Conservation (phyloP, 2,329 filamentous ascomycete species). For the Magnaporthiopsis incrustans region DNA sequence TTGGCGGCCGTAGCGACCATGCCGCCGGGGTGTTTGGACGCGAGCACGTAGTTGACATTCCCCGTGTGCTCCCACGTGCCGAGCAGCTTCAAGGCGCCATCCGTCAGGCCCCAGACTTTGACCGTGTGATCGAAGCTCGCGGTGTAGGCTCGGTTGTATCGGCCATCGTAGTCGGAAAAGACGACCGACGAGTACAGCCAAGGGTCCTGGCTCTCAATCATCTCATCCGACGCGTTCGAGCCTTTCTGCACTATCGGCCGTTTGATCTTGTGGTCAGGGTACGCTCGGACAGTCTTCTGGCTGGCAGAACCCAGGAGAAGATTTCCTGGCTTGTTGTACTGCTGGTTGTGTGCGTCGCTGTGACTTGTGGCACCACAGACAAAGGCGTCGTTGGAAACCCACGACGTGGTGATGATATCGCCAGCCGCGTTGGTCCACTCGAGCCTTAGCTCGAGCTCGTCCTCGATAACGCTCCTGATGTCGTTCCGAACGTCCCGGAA, state of each 20-base stretch:
- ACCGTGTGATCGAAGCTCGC: slow-evolving; percentile 55
- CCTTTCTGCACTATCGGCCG: slow-evolving; percentile 42
- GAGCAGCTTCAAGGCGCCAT: slow-evolving; percentile 32
- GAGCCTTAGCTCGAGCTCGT: slow-evolving; percentile 38
- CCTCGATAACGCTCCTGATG: slow-evolving; percentile 39
- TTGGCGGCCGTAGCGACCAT: slow-evolving; percentile 54
- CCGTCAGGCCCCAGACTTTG: slow-evolving; percentile 45
- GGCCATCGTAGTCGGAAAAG: slow-evolving; percentile 46
- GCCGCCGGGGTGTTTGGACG: slow-evolving; percentile 37
- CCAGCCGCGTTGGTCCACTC: slow-evolving; percentile 56
- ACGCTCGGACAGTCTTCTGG: slow-evolving; percentile 37
- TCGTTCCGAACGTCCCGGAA: slow-evolving; percentile 38
- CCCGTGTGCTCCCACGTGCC: slow-evolving; percentile 49
- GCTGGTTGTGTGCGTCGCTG: slow-evolving; percentile 55
- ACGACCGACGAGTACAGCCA: slow-evolving; percentile 60
- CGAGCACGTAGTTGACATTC: slow-evolving; percentile 55
- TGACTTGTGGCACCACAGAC: slow-evolving; percentile 56
- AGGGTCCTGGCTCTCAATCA: slow-evolving; percentile 50
- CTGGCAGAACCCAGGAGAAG: slow-evolving; percentile 45
- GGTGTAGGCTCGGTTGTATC: slow-evolving; percentile 42
- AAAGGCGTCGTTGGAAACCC: slow-evolving; percentile 46
- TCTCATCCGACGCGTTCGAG: slow-evolving; percentile 47
- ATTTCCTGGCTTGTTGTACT: slow-evolving; percentile 60
- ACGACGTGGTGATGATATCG: slow-evolving; percentile 50
- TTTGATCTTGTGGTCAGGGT: slow-evolving; percentile 48